phyloP scores from a whole-genome alignment of 768 basidiomycete species.

The Leccinum truebloodii region DNA sequence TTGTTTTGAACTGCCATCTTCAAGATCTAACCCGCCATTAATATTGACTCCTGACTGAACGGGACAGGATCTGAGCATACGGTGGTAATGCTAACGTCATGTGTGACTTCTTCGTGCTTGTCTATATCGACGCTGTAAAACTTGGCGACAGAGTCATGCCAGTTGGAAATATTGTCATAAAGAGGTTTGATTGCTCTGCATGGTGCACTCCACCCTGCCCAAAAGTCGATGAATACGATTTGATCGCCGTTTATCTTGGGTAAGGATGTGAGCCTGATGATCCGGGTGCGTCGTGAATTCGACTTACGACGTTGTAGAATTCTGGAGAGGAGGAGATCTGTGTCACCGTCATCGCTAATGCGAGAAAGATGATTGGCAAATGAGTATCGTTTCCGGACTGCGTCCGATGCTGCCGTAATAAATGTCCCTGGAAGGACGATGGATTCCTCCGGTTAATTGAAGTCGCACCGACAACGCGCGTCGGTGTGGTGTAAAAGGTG shows the following conservation, averaged over 20 bases:
- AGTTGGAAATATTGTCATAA: conserved; percentile 6
- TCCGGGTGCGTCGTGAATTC: no score
- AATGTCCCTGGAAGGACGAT: no score
- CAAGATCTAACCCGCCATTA: no score
- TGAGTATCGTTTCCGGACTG: no score
- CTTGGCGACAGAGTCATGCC: not conserved
- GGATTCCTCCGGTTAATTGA: no score
- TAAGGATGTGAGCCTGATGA: not conserved
- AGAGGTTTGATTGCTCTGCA: conserved; percentile 10
- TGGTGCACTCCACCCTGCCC: conserved; percentile 11
- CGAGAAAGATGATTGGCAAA: no score
- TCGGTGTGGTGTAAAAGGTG: no score
- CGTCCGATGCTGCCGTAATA: no score
- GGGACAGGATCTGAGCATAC: not conserved
- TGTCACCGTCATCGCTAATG: conserved; percentile 5
- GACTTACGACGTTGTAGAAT: conserved; percentile 1
- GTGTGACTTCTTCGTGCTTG: conserved; percentile 11
- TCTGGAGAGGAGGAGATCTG: conserved; percentile 5
- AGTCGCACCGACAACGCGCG: no score
- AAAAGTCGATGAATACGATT: conserved; percentile 13
- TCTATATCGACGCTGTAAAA: no score
- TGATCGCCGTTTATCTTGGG: conserved; percentile 1
- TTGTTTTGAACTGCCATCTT: no score
- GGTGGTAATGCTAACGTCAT: conserved; percentile 10
- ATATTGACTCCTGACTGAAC: no score